Conservation (phyloP, 2,329 filamentous ascomycete species). For the Graphilbum fragrans region DNA sequence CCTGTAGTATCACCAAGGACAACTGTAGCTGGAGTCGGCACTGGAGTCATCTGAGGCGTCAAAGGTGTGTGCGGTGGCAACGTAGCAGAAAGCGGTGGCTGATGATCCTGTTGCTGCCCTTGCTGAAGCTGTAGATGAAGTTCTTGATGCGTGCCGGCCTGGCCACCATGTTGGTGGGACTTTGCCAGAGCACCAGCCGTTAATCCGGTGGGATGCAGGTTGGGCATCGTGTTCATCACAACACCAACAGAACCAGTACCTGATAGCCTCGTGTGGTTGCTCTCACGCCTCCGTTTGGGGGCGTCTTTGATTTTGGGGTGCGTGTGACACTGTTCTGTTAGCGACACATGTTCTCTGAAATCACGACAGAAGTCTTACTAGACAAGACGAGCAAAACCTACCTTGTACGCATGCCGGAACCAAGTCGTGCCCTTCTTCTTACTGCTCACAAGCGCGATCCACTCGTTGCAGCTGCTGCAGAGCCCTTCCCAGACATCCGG, state of each 20-base stretch:
- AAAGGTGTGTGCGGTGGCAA: constrained; percentile 10
- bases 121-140: constrained; percentile 1
- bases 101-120: not conserved
- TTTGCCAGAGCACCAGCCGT: constrained; percentile 14
- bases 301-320: constrained; percentile 61
- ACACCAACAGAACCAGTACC: constrained; percentile 11
- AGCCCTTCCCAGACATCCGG: constrained; percentile 73
- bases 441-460: constrained; percentile 70
- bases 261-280: constrained; percentile 35
- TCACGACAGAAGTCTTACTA: not conserved
- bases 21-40: constrained; percentile 1
- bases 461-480: constrained; percentile 67
- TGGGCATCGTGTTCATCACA: not conserved
- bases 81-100: not conserved
- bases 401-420: constrained; percentile 85
- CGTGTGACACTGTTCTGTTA: constrained; percentile 46
- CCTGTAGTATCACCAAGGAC: not conserved
- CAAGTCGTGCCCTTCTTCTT: constrained; percentile 91
- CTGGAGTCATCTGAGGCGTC: constrained; percentile 32
- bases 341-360: fast-evolving
- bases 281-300: constrained; percentile 55
- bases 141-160: not conserved
- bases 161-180: constrained; percentile 1
- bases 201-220: constrained; percentile 2
- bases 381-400: too few species aligned